Conservation (phyloP, 805 yeast genomes). For the Saturnispora gosingensis region DNA sequence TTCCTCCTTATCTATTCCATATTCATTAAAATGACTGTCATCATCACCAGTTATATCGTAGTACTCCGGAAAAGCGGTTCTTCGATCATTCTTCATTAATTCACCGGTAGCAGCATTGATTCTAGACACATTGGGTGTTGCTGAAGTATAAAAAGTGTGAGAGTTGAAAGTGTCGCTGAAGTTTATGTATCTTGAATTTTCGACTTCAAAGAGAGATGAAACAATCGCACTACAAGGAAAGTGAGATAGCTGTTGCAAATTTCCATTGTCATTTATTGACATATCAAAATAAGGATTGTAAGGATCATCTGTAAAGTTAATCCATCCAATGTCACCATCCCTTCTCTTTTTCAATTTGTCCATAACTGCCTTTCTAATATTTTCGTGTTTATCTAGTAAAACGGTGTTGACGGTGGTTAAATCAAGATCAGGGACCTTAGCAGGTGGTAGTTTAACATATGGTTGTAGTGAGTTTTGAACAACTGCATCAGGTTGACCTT, state of each 20-base stretch:
- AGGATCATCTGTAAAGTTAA: conserved; percentile 81
- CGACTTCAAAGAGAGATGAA: conserved; percentile 55
- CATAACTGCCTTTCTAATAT: conserved; percentile 74
- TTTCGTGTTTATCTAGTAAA: conserved; percentile 62
- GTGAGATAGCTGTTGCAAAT: conserved; percentile 45
- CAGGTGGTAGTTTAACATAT: conserved; percentile 78
- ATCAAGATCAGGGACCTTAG: conserved; percentile 89
- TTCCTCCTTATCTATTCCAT: conserved; percentile 16
- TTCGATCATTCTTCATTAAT: conserved; percentile 33
- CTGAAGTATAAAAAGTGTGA: conserved; percentile 30
- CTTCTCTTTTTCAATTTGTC: conserved; percentile 71
- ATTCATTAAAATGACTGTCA: conserved; percentile 15
- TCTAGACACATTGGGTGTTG: conserved; percentile 20
- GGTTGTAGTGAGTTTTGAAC: conserved; percentile 51
- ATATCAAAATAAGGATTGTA: conserved; percentile 73
- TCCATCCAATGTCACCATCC: conserved; percentile 62
- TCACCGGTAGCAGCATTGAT: conserved; percentile 46
- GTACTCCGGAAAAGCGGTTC: conserved; percentile 33
- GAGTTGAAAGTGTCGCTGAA: conserved; percentile 36
- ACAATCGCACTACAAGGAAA: conserved; percentile 77
- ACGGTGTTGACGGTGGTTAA: conserved; percentile 73
- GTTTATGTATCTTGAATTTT: conserved; percentile 47
- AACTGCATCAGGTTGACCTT: conserved; percentile 8
- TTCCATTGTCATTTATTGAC: conserved; percentile 38
- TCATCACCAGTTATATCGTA: conserved; percentile 29